Evolutionary conservation across 2,329 filamentous ascomycete species (phyloP).

Genomic region (Dactylellina sp.): DNA sequence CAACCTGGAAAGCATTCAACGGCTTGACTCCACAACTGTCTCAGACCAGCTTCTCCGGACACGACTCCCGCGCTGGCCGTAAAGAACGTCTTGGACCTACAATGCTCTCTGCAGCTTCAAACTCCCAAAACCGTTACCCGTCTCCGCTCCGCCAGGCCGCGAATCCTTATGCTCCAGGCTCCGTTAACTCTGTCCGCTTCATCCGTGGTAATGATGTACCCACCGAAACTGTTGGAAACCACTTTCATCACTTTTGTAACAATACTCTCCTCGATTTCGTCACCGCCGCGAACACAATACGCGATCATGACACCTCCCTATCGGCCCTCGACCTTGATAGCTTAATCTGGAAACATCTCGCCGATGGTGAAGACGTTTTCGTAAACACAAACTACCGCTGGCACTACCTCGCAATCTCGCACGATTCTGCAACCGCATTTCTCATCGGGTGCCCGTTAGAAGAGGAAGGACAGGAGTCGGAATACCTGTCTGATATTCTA

Average conservation of each 20-base stretch:
- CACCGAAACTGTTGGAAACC: constrained; percentile 87
- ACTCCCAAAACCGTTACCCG: constrained; percentile 73
- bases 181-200: constrained; percentile 81
- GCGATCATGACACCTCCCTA: constrained; percentile 86
- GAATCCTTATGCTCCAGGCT: constrained; percentile 70
- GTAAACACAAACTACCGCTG: constrained; percentile 84
- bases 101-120: constrained; percentile 42
- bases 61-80: constrained; percentile 46
- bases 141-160: constrained; percentile 39
- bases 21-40: constrained; percentile 57
- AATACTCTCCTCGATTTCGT: constrained; percentile 93
- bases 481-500: constrained; percentile 93
- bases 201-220: constrained; percentile 87
- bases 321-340: constrained; percentile 88
- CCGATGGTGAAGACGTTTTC: constrained; percentile 94
- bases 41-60: constrained; percentile 41
- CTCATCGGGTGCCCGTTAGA: constrained; percentile 91
- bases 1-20: constrained; percentile 76
- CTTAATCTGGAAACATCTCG: constrained; percentile 92
- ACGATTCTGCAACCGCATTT: constrained; percentile 96
- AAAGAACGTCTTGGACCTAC: constrained; percentile 51
- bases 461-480: constrained; percentile 68
- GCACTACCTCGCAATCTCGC: constrained; percentile 98
- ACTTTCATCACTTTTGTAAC: constrained; percentile 95
- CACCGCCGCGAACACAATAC: constrained; percentile 88